These are phyloP conservation scores for Dovyalis caffra DNA, from an alignment of 345 rosid species.

Conservation along the genomic window DNA sequence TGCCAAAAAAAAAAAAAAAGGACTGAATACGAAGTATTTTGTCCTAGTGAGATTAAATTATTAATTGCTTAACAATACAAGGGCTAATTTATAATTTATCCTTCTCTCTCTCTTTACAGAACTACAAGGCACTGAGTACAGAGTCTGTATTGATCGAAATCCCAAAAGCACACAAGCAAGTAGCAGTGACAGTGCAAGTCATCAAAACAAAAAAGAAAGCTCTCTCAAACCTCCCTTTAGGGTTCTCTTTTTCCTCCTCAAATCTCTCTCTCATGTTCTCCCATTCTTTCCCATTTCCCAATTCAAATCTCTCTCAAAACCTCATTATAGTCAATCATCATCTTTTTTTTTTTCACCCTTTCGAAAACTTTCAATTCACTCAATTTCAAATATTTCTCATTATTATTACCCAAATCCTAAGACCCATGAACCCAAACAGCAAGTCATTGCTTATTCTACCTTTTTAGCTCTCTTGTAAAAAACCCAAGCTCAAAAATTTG, in stretches of 20 bases:
- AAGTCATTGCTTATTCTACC: background rate
- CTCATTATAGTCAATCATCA: background rate
- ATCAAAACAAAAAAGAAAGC: background rate
- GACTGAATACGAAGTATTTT: background rate
- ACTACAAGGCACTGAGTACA: background rate
- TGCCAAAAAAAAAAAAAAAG: background rate
- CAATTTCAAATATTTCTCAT: constrained; percentile 16
- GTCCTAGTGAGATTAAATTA: background rate
- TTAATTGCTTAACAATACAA: background rate
- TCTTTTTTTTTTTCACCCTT: background rate
- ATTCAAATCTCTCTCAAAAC: background rate
- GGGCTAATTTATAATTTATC: background rate
- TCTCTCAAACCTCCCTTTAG: constrained; percentile 2
- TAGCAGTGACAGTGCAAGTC: background rate
- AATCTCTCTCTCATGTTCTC: background rate
- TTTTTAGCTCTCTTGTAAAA: background rate
- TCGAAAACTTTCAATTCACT: background rate
- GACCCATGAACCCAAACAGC: constrained; percentile 5
- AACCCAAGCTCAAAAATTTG: background rate
- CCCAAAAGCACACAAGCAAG: background rate
- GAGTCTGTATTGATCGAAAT: background rate
- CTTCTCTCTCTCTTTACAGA: background rate
- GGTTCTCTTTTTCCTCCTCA: background rate
- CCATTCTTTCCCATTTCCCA: constrained; percentile 12
- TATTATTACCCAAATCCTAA: background rate